Conservation (phyloP, 495 filamentous ascomycete genomes). For the Acidiella bohemica region DNA sequence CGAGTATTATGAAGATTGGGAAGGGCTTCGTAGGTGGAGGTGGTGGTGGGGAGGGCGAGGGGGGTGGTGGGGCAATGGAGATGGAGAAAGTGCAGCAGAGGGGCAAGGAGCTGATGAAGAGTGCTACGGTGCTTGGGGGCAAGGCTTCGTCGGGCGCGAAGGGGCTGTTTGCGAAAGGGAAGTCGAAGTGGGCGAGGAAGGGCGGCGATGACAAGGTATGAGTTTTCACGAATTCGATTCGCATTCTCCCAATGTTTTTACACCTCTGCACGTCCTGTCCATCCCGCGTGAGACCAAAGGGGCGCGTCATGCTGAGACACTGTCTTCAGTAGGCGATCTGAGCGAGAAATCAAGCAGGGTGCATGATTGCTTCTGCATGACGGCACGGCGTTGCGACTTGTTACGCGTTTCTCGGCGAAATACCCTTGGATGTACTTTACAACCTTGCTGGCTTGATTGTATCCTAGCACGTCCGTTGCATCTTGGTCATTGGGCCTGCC, state of each 20-base stretch:
- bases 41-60: background rate
- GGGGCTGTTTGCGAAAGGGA: conserved; percentile 74
- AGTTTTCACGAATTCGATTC: conserved; percentile 40
- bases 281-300: background rate
- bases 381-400: too few relatives aligned
- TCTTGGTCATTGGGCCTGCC: too few relatives aligned
- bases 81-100: conserved; percentile 39
- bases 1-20: conserved; percentile 12
- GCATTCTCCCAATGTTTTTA: conserved; percentile 2
- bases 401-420: too few relatives aligned
- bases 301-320: conserved; percentile 1
- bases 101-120: conserved; percentile 74
- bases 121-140: conserved; percentile 56
- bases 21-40: background rate
- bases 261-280: conserved; percentile 7
- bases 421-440: background rate
- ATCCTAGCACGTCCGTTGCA: too few relatives aligned
- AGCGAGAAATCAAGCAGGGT: too few relatives aligned
- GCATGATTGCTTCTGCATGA: too few relatives aligned
- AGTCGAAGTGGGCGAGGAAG: conserved; percentile 60
- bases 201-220: conserved; percentile 48
- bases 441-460: too few relatives aligned
- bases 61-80: background rate
- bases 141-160: conserved; percentile 67
- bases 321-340: conserved; percentile 2